Base-by-base conservation (phyloP, 805 yeast species). In the Hemisphaericaspora nanyangensis region DNA sequence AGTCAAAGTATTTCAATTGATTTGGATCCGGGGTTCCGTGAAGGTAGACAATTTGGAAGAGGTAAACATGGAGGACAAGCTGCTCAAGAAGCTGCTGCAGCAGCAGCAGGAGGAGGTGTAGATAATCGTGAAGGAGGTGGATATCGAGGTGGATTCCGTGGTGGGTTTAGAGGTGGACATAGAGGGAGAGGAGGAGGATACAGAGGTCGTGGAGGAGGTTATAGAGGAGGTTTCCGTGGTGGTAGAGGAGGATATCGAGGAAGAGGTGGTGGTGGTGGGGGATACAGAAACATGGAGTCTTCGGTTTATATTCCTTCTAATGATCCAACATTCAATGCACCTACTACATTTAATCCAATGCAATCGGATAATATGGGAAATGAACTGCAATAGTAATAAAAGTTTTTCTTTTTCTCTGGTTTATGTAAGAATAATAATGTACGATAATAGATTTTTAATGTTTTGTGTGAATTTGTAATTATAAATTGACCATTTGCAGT, bases 31-130 rank as follows among this genome's bases (percentile, higher is more conserved):
- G 99, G 99, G 0, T 93, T 91, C 58, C 79, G 76, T 46, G 97
- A 91, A 51, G 99, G 99, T 1, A 73, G 99, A 48, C 98, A 93
- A 57, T 93, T 81, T 56, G 99, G 99, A 16, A 75, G 99, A 53
- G 98, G 98, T 33, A 73, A 76, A 12, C 80, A 78, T 45, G 99
- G 99, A 41, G 98, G 97, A 2, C 99, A 93, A 58, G 89, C 82
- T 1, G 68, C 83, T 36, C 90, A 84, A 54, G 95, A 87, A 57
- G 52, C 52, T 7, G 47, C 55, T n/a, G 40, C 41, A 10, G 36
- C 36, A 37, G 30, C 38, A 6, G 31, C 17, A 2, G 29, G 22
- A 3, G 31, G 16, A 4, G 45, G 38, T 4, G 45, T 34, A 7
- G 28, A 37, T 34, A 24, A 38, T 13, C 29, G 32, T 7, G 34